Base-by-base conservation (phyloP, 2,329 filamentous ascomycete genomes). In the Alternaria viburni region DNA sequence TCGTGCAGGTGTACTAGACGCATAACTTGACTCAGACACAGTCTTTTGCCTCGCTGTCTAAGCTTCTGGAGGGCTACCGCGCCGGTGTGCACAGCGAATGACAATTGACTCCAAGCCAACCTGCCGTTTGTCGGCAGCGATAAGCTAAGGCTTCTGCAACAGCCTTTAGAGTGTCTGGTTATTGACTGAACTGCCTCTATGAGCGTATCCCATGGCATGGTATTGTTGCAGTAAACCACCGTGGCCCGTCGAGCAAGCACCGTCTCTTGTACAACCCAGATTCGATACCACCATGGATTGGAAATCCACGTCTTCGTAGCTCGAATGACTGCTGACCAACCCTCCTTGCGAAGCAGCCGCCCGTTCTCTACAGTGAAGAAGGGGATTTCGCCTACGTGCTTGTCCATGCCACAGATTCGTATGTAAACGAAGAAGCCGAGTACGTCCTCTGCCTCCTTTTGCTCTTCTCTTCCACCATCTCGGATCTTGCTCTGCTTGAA, bases 191-290 rank as follows among this genome's bases (percentile, higher is more conserved):
- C n/a, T 30, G 60, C 54, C 10, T 49, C 32, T 3, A 57, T 61
- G 23, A 68, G 59, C 54, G 66, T 58, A 54, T 15, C 26, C 65
- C 63, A 68, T 8, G 65, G 63, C 11, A 54, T 61, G 0, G 54
- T 64, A 1, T 59, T 52, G 44, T 64, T 59, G 15, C 57, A 46
- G 25, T 57, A 66, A 13, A 59, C 44, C 36, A 68, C 56, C 0
- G 57, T 68, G 6, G 57, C 65, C 19, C 66, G 65, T 9, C 32
- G 57, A 41, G 65, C 56, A 17, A 68, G 61, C 21, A 68, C 61
- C 6, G 64, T 62, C 36, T 68, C 66, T 47, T 68, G 66, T 21
- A 68, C 46, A 13, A 68, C 66, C 66, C 64, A 68, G n/a, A 67
- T 66, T 2, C 66, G 57, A 23, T 54, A 60, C 66, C 64, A 66